phyloP scores from a whole-genome alignment of 305 asterid genomes.

The Ilex paraguariensis region DNA sequence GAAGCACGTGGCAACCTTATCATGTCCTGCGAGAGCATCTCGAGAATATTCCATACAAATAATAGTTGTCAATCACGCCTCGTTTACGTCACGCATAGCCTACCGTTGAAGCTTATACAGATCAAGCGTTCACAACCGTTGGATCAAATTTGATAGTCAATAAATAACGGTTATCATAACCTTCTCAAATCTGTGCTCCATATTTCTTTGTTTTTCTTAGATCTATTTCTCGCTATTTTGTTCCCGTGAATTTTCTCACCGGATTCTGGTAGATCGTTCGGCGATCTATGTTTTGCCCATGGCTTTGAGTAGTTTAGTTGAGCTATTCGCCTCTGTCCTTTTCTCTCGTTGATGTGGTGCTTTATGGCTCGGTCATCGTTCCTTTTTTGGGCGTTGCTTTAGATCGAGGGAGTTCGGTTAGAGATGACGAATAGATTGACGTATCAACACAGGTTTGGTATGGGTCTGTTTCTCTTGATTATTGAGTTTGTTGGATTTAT shows the following conservation, averaged over 20 bases:
- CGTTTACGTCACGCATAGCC: constrained; percentile 20
- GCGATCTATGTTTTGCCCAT: constrained; percentile 32
- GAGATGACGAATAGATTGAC: constrained; percentile 1
- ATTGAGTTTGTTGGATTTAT: too few species aligned
- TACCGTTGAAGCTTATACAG: constrained; percentile 16
- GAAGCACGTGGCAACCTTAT: constrained; percentile 1
- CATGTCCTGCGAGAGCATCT: constrained; percentile 5
- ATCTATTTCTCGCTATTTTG: neutral
- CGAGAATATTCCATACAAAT: constrained; percentile 25
- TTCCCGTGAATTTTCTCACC: neutral
- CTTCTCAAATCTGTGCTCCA: neutral
- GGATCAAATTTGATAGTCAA: constrained; percentile 9
- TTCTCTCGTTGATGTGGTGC: too few species aligned
- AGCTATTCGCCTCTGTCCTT: neutral
- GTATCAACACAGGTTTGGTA: too few species aligned
- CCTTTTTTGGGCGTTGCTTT: too few species aligned
- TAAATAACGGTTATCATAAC: constrained; percentile 11
- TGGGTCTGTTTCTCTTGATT: too few species aligned
- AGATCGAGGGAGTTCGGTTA: neutral
- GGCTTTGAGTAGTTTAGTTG: constrained; percentile 14
- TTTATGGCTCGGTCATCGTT: too few species aligned
- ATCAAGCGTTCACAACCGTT: constrained; percentile 22
- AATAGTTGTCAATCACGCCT: constrained; percentile 14
- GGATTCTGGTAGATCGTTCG: constrained; percentile 15
- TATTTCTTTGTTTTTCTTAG: neutral